Conservation (phyloP, 345 rosid genomes). For the Dipteronia dyeriana region DNA sequence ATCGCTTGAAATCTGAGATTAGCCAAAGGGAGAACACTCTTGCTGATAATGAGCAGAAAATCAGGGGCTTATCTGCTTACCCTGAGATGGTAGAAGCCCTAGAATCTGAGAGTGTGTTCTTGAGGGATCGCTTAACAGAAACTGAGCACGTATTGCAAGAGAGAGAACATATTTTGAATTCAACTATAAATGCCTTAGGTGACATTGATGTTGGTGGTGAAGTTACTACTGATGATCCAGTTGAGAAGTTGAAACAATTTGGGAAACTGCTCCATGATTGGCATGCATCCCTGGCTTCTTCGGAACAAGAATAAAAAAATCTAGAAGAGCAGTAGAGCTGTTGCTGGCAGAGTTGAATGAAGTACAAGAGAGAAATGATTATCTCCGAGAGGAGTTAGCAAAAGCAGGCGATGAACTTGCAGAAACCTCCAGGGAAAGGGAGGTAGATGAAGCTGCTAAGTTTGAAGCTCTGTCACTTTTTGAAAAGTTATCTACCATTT, state of each 20-base stretch:
- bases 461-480: slow-evolving; percentile 53
- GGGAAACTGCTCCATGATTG: slow-evolving; percentile 52
- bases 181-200: slow-evolving; percentile 47
- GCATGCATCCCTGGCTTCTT: slow-evolving; percentile 54
- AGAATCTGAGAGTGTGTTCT: slow-evolving; percentile 57
- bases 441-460: slow-evolving; percentile 61
- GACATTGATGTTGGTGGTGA: slow-evolving; percentile 61
- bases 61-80: slow-evolving; percentile 54
- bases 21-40: slow-evolving; percentile 49
- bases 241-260: slow-evolving; percentile 59
- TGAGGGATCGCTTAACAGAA: slow-evolving; percentile 65
- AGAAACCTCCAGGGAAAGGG: slow-evolving; percentile 55
- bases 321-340: slow-evolving; percentile 86
- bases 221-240: slow-evolving; percentile 53
- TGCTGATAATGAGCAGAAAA: slow-evolving; percentile 57
- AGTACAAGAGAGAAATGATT: slow-evolving; percentile 92
- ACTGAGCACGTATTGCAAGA: slow-evolving; percentile 59
- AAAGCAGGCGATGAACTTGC: slow-evolving; percentile 46
- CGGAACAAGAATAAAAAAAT: slow-evolving; percentile 73
- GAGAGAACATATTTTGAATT: slow-evolving; percentile 51
- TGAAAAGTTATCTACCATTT: slow-evolving; percentile 47
- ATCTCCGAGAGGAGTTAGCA: slow-evolving; percentile 75
- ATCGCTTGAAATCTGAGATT: slow-evolving; percentile 66
- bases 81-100: slow-evolving; percentile 49
- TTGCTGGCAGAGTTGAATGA: slow-evolving; percentile 88